These are phyloP conservation scores for Tricholoma saponaceum DNA, from an alignment of 768 basidiomycete genomes.

Conservation along the genomic window DNA sequence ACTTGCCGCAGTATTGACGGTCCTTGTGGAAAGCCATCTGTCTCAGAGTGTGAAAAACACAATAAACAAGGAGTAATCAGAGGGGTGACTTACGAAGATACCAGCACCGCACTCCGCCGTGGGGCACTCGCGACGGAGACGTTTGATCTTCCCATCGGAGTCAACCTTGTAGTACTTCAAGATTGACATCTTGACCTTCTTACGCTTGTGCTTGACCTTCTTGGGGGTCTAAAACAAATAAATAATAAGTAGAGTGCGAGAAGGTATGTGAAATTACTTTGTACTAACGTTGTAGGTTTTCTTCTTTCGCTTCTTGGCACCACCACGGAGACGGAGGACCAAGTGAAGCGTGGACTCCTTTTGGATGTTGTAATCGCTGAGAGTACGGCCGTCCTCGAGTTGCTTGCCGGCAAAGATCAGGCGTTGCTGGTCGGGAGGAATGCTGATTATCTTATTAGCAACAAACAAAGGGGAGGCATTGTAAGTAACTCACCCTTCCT, in stretches of 20 bases:
- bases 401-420: constrained; percentile 99
- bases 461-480: constrained; percentile 5
- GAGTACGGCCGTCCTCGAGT: constrained; percentile 97
- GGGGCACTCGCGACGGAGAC: constrained; percentile 95
- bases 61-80: background rate
- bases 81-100: constrained; percentile 64
- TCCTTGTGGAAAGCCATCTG: constrained; percentile 99
- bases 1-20: constrained; percentile 97
- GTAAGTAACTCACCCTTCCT: constrained; percentile 72
- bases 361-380: constrained; percentile 96
- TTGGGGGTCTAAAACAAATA: constrained; percentile 72
- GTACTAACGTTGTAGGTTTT: constrained; percentile 92
- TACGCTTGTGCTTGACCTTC: constrained; percentile 99
- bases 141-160: constrained; percentile 99
- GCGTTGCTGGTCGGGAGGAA: constrained; percentile 93
- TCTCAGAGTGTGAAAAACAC: constrained; percentile 20
- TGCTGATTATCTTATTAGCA: constrained; percentile 37
- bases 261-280: background rate
- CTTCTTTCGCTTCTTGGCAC: constrained; percentile 99
- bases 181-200: constrained; percentile 99
- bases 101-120: constrained; percentile 80
- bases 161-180: constrained; percentile 99
- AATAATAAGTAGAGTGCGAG: background rate
- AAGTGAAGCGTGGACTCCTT: constrained; percentile 99
- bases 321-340: constrained; percentile 96